Conservation (phyloP, 768 basidiomycete genomes). For the Termitomyces sp. region DNA sequence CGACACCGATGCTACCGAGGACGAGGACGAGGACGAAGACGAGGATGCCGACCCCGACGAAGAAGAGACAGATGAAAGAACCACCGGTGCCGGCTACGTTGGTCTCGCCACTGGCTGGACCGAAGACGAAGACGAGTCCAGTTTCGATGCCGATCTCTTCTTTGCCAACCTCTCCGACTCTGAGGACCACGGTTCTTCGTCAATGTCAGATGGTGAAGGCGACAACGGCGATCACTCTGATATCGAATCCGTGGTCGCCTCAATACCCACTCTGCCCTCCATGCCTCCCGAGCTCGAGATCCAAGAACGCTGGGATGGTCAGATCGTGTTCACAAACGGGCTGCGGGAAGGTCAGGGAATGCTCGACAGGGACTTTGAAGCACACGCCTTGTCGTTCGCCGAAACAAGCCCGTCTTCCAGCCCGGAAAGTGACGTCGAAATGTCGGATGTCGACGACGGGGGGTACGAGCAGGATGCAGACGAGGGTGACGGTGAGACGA, state of each 20-base stretch:
- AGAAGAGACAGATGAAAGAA: slow-evolving; percentile 43
- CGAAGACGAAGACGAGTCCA: slow-evolving; percentile 67
- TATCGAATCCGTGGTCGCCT: slow-evolving; percentile 31
- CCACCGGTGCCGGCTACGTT: slow-evolving; percentile 40
- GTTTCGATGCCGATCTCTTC: slow-evolving; percentile 81
- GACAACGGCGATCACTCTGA: slow-evolving; percentile 48
- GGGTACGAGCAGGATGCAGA: slow-evolving; percentile 47
- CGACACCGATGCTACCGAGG: slow-evolving; percentile 57
- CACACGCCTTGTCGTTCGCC: slow-evolving; percentile 50
- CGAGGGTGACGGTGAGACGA: slow-evolving; percentile 69
- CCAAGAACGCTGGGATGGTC: slow-evolving; percentile 72
- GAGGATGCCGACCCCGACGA: slow-evolving; percentile 39
- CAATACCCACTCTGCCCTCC: slow-evolving; percentile 26
- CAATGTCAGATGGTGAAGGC: slow-evolving; percentile 27
- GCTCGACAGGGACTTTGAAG: slow-evolving; percentile 71
- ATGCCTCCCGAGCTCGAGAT: slow-evolving; percentile 58
- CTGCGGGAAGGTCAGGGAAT: slow-evolving; percentile 51
- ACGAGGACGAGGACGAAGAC: slow-evolving; percentile 51
- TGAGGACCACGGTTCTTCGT: slow-evolving; percentile 32
- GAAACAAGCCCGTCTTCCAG: slow-evolving; percentile 47
- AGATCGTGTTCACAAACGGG: slow-evolving; percentile 69
- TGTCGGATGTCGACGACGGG: slow-evolving; percentile 42
- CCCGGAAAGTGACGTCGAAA: slow-evolving; percentile 51
- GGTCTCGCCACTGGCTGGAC: slow-evolving; percentile 78
- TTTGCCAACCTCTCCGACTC: slow-evolving; percentile 74